These are phyloP conservation scores for Tolypocladium sp. DNA, from an alignment of 2,329 filamentous ascomycete genomes.

Conservation along the genomic window DNA sequence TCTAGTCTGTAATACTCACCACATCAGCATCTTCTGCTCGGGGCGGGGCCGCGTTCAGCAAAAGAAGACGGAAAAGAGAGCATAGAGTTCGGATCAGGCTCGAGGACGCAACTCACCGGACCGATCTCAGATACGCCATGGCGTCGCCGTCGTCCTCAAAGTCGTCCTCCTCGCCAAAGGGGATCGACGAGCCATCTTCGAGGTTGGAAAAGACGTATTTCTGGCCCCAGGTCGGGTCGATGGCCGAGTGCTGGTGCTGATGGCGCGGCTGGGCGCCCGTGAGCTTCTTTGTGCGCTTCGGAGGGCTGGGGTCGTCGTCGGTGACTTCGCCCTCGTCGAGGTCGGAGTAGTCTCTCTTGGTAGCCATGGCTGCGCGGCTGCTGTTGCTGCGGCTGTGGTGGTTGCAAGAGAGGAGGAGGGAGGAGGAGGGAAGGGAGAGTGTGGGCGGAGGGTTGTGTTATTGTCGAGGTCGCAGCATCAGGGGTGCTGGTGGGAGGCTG, in stretches of 20 bases:
- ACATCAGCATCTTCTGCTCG: constrained; percentile 32
- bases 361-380: constrained; percentile 16
- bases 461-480: not conserved
- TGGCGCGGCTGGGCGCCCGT: constrained; percentile 23
- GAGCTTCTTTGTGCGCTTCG: constrained; percentile 15
- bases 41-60: not conserved
- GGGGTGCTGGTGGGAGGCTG: not conserved
- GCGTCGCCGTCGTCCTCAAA: constrained; percentile 62
- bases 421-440: not conserved
- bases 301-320: constrained; percentile 14
- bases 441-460: not conserved
- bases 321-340: constrained; percentile 17
- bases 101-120: constrained; percentile 45
- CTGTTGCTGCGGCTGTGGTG: not conserved
- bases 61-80: not conserved
- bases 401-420: not conserved
- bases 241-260: constrained; percentile 33
- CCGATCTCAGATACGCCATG: constrained; percentile 60
- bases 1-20: constrained; percentile 55
- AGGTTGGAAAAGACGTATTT: constrained; percentile 61
- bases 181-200: constrained; percentile 35
- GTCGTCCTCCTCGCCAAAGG: constrained; percentile 48
- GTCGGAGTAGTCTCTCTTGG: constrained; percentile 24
- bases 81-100: not conserved
- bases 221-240: constrained; percentile 62